Conservation (phyloP, 1,139 yeast species). For the Geotrichum siamense region DNA sequence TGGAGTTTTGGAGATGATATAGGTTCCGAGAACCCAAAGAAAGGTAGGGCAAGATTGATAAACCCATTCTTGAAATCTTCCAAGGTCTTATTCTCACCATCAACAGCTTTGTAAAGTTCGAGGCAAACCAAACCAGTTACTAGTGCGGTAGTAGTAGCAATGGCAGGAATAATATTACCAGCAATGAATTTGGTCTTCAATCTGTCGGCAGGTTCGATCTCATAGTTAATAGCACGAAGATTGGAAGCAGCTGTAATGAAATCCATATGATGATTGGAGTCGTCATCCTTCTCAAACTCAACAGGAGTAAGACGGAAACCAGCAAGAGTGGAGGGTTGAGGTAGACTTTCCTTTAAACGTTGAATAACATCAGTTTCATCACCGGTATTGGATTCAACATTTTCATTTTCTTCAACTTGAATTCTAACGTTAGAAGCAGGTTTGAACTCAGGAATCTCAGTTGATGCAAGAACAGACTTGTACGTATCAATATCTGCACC, state of each 20-base stretch:
- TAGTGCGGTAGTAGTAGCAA: constrained; percentile 95
- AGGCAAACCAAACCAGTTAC: constrained; percentile 92
- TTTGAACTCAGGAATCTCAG: constrained; percentile 56
- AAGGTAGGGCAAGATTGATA: constrained; percentile 88
- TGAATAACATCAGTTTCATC: constrained; percentile 31
- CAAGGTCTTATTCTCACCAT: constrained; percentile 53
- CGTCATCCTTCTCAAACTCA: constrained; percentile 97
- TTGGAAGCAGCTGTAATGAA: constrained; percentile 96
- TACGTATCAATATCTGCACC: constrained; percentile 41
- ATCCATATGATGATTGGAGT: constrained; percentile 90
- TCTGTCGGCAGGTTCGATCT: constrained; percentile 53
- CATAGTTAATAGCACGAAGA: constrained; percentile 87
- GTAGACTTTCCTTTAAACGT: constrained; percentile 65
- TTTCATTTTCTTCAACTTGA: constrained; percentile 83
- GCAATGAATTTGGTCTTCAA: constrained; percentile 68
- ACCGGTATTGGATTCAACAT: constrained; percentile 40
- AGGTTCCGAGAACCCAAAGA: constrained; percentile 96
- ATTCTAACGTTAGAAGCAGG: constrained; percentile 75
- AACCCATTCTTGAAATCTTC: constrained; percentile 94
- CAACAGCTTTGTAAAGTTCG: constrained; percentile 87
- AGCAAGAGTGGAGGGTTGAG: constrained; percentile 81
- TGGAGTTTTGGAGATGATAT: constrained; percentile 74
- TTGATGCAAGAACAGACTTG: constrained; percentile 43
- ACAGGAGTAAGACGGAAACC: constrained; percentile 81
- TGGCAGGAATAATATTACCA: constrained; percentile 95